Evolutionary conservation across 768 basidiomycete genomes (phyloP).

Genomic region (Macrolepiota albuminosa): DNA sequence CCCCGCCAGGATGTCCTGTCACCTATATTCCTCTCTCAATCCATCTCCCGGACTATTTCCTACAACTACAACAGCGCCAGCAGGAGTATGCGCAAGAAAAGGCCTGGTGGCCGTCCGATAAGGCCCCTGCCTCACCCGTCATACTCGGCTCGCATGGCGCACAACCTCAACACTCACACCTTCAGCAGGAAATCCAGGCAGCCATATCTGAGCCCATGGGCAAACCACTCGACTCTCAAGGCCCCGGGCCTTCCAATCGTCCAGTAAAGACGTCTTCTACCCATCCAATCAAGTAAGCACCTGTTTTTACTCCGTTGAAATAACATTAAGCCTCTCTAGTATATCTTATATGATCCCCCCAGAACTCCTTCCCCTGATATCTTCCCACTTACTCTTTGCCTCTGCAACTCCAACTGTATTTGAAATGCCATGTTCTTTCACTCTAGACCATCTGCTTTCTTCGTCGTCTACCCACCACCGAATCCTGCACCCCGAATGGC

Average conservation of each 20-base stretch:
- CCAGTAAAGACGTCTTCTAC: slow-evolving; percentile 67
- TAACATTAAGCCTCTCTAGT: slow-evolving; percentile 23
- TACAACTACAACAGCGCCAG: slow-evolving; percentile 51
- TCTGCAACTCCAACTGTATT: slow-evolving; percentile 37
- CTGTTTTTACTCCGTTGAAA: slow-evolving; percentile 13
- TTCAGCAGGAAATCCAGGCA: slow-evolving; percentile 46
- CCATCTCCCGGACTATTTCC: slow-evolving; percentile 53
- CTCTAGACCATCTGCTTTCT: slow-evolving; percentile 36
- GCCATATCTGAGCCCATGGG: slow-evolving; percentile 47
- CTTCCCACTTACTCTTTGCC: slow-evolving; percentile 37
- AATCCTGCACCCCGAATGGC: slow-evolving; percentile 2
- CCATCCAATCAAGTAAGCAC: slow-evolving; percentile 78
- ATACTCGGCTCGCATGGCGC: slow-evolving; percentile 26
- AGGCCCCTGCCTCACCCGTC: slow-evolving; percentile 12
- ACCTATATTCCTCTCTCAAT: slow-evolving; percentile 61
- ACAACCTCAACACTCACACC: slow-evolving; percentile 18
- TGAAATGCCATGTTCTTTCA: slow-evolving; percentile 37
- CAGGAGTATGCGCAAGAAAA: slow-evolving; percentile 26
- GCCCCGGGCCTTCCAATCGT: neutral
- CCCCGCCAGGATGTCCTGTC: slow-evolving; percentile 45
- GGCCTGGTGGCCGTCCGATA: slow-evolving; percentile 48
- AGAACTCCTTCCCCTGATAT: slow-evolving; percentile 50
- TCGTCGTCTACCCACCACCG: slow-evolving; percentile 17
- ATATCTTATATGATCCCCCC: slow-evolving; percentile 63
- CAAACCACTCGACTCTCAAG: slow-evolving; percentile 4